These are phyloP conservation scores for Lepidium africanum DNA, from an alignment of 345 rosid species.

Conservation along the genomic window DNA sequence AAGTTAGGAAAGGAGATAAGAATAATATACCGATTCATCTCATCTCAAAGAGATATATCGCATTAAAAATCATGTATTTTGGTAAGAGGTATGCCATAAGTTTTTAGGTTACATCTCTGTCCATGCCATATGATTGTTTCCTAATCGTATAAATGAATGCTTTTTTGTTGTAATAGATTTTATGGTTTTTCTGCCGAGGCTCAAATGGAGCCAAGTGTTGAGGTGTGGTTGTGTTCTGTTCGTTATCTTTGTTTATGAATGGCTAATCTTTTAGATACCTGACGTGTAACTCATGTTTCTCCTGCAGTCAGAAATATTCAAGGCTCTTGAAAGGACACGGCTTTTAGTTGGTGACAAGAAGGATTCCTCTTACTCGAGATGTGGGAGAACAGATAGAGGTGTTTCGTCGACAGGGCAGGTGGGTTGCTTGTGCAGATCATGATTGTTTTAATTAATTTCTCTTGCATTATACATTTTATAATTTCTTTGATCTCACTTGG, in stretches of 20 bases:
- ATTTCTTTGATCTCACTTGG: not conserved
- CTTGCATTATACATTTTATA: not conserved
- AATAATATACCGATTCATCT: constrained; percentile 26
- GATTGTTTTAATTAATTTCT: not conserved
- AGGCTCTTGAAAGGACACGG: constrained; percentile 74
- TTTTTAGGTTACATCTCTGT: not conserved
- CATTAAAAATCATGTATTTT: constrained; percentile 81
- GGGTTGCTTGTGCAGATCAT: constrained; percentile 19
- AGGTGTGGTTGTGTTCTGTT: constrained; percentile 38
- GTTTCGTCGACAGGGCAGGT: constrained; percentile 96
- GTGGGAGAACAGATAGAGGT: constrained; percentile 94
- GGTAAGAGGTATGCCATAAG: constrained; percentile 62
- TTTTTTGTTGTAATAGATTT: constrained; percentile 42
- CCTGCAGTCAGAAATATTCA: constrained; percentile 78
- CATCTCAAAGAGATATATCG: constrained; percentile 52
- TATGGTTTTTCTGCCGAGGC: constrained; percentile 90
- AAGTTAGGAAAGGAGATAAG: constrained; percentile 15
- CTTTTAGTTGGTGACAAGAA: constrained; percentile 78
- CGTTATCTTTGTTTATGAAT: not conserved
- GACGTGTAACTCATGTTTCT: not conserved
- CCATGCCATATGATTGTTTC: not conserved
- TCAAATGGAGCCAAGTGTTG: constrained; percentile 86
- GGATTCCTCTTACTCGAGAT: constrained; percentile 72
- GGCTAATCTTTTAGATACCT: not conserved
- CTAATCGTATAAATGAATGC: not conserved